Evolutionary conservation across 2,329 filamentous ascomycete genomes (phyloP).

Genomic region (Arthrobotrys sinensis): DNA sequence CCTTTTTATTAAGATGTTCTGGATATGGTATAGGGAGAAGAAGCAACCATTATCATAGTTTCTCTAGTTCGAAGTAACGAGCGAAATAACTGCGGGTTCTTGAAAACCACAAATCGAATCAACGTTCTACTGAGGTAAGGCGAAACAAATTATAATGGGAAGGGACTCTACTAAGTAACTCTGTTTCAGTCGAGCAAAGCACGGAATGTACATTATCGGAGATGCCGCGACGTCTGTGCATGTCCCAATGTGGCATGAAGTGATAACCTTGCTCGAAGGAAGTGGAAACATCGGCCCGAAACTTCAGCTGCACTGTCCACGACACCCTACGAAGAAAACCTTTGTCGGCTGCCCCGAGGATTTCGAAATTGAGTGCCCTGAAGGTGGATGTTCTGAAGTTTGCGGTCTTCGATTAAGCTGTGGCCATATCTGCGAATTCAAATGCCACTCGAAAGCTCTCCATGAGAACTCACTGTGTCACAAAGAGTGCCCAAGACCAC

Average conservation of each 20-base stretch:
- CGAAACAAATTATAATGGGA: not conserved
- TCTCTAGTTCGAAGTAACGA: slow-evolving; percentile 80
- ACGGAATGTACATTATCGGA: slow-evolving; percentile 81
- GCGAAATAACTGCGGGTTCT: slow-evolving; percentile 75
- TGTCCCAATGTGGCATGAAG: slow-evolving; percentile 67
- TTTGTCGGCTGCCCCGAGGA: slow-evolving; percentile 73
- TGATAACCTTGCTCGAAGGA: slow-evolving; percentile 69
- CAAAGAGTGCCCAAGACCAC: slow-evolving; percentile 65
- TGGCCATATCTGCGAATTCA: slow-evolving; percentile 64
- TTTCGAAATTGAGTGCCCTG: slow-evolving; percentile 73
- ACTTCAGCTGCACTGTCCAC: slow-evolving; percentile 74
- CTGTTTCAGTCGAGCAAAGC: slow-evolving; percentile 73
- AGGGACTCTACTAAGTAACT: not conserved
- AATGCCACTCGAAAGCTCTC: slow-evolving; percentile 64
- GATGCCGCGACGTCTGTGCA: slow-evolving; percentile 74
- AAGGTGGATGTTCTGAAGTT: slow-evolving; percentile 74
- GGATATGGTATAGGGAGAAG: slow-evolving; percentile 82
- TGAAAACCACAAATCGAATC: slow-evolving; percentile 67
- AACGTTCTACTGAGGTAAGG: slow-evolving; percentile 64
- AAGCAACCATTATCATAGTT: slow-evolving; percentile 79
- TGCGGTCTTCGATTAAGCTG: slow-evolving; percentile 68
- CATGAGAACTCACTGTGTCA: slow-evolving; percentile 66
- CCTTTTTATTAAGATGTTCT: not conserved
- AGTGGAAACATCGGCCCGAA: slow-evolving; percentile 70
- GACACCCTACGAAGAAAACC: slow-evolving; percentile 73